These are phyloP conservation scores for Friedmanniomyces endolithicus DNA, from an alignment of 495 filamentous ascomycete species.

Conservation along the genomic window DNA sequence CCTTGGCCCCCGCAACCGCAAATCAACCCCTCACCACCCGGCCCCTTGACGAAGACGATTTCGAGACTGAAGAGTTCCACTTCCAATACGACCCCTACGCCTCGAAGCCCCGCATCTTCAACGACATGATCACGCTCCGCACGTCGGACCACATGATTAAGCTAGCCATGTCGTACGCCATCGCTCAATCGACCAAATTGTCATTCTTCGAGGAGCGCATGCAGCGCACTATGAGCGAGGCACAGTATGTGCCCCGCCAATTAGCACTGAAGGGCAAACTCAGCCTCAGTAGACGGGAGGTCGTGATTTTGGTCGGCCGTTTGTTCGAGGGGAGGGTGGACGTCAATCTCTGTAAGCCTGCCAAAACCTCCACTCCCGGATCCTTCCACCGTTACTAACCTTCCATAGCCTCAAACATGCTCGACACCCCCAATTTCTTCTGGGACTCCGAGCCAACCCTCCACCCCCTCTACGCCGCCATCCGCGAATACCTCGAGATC, in stretches of 20 bases:
- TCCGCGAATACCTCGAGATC: constrained; percentile 96
- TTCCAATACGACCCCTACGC: constrained; percentile 88
- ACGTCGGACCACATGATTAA: constrained; percentile 98
- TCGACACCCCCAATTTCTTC: constrained; percentile 97
- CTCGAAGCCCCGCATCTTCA: constrained; percentile 79
- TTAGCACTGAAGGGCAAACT: constrained; percentile 81
- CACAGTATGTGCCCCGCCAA: constrained; percentile 78
- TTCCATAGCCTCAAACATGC: constrained; percentile 73
- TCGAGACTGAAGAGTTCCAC: constrained; percentile 97
- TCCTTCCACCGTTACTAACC: constrained; percentile 4
- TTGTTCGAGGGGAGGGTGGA: constrained; percentile 92
- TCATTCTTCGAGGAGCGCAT: constrained; percentile 96
- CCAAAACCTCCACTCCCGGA: neutral
- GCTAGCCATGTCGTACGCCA: constrained; percentile 89
- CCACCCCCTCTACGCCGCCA: constrained; percentile 84
- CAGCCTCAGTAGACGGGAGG: constrained; percentile 83
- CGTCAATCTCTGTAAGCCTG: constrained; percentile 81
- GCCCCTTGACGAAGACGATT: constrained; percentile 69
- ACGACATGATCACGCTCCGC: constrained; percentile 97
- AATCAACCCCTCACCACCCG: constrained; percentile 51
- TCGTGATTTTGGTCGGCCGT: constrained; percentile 78
- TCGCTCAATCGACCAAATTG: constrained; percentile 93
- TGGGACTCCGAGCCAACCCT: constrained; percentile 95
- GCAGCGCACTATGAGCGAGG: constrained; percentile 84
- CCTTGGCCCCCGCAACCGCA: constrained; percentile 31